These are phyloP conservation scores for Tanozyma kutaoensis DNA, from an alignment of 805 yeast genomes.

Conservation along the genomic window DNA sequence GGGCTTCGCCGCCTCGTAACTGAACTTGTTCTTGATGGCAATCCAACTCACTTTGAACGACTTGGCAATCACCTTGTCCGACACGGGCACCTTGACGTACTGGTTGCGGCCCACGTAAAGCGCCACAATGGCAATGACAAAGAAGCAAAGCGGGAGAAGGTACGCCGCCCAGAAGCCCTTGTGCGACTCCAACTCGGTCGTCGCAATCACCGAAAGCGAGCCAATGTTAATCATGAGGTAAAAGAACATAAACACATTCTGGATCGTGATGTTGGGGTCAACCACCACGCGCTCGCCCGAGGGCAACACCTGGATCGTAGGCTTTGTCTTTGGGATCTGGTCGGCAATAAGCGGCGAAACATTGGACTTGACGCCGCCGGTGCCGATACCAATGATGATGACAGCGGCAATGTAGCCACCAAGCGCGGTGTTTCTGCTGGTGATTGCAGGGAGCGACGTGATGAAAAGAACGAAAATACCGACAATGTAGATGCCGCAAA, in stretches of 20 bases:
- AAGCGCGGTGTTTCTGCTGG: slow-evolving; percentile 31
- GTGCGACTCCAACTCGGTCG: slow-evolving; percentile 55
- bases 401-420: slow-evolving; percentile 51
- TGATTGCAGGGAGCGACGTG: slow-evolving; percentile 54
- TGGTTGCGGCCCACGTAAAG: slow-evolving; percentile 37
- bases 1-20: slow-evolving; percentile 46
- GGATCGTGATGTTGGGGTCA: slow-evolving; percentile 60
- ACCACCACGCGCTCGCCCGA: slow-evolving; percentile 26
- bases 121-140: slow-evolving; percentile 36
- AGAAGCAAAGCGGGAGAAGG: slow-evolving; percentile 53
- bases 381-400: slow-evolving; percentile 56
- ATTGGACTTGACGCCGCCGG: slow-evolving; percentile 74
- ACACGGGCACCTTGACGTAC: slow-evolving; percentile 47
- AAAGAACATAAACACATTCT: slow-evolving; percentile 63
- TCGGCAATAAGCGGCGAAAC: slow-evolving; percentile 64
- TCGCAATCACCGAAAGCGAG: slow-evolving; percentile 61
- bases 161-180: slow-evolving; percentile 68
- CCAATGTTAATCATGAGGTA: slow-evolving; percentile 71
- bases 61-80: slow-evolving; percentile 45
- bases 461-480: slow-evolving; percentile 55
- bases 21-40: slow-evolving; percentile 32
- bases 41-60: slow-evolving; percentile 29
- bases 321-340: slow-evolving; percentile 25
- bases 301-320: slow-evolving; percentile 22
- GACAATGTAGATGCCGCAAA: slow-evolving; percentile 42